These are phyloP conservation scores for Amoebophrya sp. DNA, from an alignment of 169 alveolate genomes.

Conservation along the genomic window DNA sequence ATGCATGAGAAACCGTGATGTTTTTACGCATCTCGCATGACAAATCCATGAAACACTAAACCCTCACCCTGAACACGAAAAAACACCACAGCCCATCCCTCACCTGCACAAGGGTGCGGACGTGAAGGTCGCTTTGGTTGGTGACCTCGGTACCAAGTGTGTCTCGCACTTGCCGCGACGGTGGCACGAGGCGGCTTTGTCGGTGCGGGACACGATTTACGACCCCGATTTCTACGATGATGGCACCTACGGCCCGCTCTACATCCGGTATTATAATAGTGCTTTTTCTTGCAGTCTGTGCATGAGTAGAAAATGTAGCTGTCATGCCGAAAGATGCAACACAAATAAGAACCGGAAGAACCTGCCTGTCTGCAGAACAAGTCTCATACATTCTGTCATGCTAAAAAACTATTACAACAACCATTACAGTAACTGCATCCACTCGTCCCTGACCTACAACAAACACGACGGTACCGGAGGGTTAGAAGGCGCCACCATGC, in stretches of 20 bases:
- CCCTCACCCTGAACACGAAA: too few species aligned
- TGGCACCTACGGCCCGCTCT: not conserved
- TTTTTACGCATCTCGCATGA: too few species aligned
- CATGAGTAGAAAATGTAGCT: too few species aligned
- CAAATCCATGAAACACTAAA: too few species aligned
- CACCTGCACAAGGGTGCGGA: slow-evolving; percentile 3
- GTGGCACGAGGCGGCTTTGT: not conserved
- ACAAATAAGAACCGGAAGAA: too few species aligned
- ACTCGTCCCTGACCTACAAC: not conserved
- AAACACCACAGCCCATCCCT: not conserved
- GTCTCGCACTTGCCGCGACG: not conserved
- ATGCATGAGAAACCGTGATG: too few species aligned
- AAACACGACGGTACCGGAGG: not conserved
- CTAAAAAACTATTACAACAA: too few species aligned
- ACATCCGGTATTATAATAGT: not conserved
- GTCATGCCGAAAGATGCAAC: too few species aligned
- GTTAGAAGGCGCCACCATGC: slow-evolving; percentile 4
- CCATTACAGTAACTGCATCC: not conserved
- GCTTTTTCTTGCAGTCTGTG: too few species aligned
- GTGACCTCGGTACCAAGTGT: not conserved
- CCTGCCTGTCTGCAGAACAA: too few species aligned
- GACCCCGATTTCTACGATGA: slow-evolving; percentile 1
- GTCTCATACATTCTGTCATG: too few species aligned
- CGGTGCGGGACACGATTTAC: not conserved
- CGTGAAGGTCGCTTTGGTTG: not conserved